Base-by-base conservation (phyloP, 1,284 basidiomycete species). In the Wolfiporia cocos region DNA sequence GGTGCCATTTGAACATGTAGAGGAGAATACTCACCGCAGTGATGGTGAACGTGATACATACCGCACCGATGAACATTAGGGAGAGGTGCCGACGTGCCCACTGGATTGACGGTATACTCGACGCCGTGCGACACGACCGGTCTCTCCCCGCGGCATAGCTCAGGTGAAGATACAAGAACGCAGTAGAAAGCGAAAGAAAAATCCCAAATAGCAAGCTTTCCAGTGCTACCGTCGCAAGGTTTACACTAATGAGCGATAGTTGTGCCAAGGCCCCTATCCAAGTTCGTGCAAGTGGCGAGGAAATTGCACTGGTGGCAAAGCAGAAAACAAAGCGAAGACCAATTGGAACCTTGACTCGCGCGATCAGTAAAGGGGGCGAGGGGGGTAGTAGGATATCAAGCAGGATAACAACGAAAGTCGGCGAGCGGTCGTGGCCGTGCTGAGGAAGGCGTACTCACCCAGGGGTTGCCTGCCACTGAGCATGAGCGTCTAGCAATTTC, bases 161-260 rank as follows among this genome's bases (percentile, higher is more conserved):
- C 24, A 42, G 4, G 23, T 36, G 41, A 2, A 42, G 28, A 17
- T 42, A 42, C 17, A 36, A 6, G 18, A 20, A 35, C 14, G n/a
- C 20, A 22, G 17, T 18, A 26, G 41, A 11, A 4, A 42, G 23
- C 12, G 36, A 11, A 4, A 42, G n/a, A 22, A 42, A 34, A 11
- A 42, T 24, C 15, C 41, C 41, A 34, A 36, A 42, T 10, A 42
- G 34, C 22, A 42, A 14, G 30, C 41, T 42, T 14, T 29, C 33
- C 4, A 42, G 19, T 22, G 29, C 33, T 3, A 42, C 26, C 4
- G 41, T 31, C 17, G 33, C 33, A 15, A 36, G 22, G 30, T 36
- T 42, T 14, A 28, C 33, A 7, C 20, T 35, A 34, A 42, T 23
- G 9, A 42, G 33, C 3, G 41, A 11, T 5, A 38, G 9, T 18